Base-by-base conservation (phyloP, 495 filamentous ascomycete species). In the Penicillium bialowiezense region DNA sequence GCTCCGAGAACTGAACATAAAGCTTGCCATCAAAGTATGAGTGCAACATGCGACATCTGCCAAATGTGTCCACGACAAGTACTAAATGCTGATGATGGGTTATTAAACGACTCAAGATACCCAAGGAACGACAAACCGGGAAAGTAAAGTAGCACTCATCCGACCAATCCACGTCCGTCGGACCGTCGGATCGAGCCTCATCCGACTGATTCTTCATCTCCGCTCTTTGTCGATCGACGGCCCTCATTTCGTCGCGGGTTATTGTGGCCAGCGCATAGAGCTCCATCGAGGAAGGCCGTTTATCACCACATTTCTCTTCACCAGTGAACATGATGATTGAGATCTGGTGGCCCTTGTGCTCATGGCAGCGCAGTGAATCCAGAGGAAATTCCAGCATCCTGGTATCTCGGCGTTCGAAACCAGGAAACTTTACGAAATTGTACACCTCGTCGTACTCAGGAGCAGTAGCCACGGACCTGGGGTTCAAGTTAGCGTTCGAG, bases 11-110 rank as follows among this genome's bases (percentile, higher is more conserved):
- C 32, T 43, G 41, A 32, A 43, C 17, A 33, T 43, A 17, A 43
- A 43, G 28, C 41, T 43, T 43, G 28, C 41, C 41, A 43, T 43
- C 28, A 43, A 43, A 33, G 32, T 43, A 43, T 4, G 41, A 43
- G 7, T 43, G 28, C 4, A 43, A 33, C 17, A 43, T 43, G 32
- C 41, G 26, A 28, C 41, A 33, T 43, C 28, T 28, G 41, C 41
- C 41, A 32, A 19, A 32, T 32, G 19, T 13, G 28, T 43, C 28
- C 41, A 43, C 32, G 15, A 43, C 24, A 33, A 43, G 21, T 21
- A 33, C 41, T 21, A 43, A 33, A 32, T 32, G 26, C 41, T 43
- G 32, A 43, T 32, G 41, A 32, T 43, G 32, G 29, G 12, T 43
- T 21, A 43, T 15, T 33, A 43, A 43, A 32, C 20, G 28, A 20